phyloP scores from a whole-genome alignment of 1,284 basidiomycete species.

The Apiotrichum gamsii region DNA sequence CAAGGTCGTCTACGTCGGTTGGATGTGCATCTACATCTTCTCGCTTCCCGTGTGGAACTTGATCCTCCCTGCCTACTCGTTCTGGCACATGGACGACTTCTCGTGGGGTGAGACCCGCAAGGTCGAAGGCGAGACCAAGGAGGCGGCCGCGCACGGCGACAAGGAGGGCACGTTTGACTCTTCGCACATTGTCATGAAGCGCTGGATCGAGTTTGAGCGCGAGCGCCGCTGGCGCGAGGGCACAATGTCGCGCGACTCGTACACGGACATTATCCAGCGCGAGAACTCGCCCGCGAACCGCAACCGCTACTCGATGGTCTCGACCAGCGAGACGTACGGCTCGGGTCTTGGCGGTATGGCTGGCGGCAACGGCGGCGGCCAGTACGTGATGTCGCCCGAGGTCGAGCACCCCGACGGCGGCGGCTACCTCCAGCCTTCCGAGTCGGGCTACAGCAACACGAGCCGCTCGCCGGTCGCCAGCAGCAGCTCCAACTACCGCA shows the following conservation, averaged over 20 bases:
- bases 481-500: not conserved
- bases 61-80: conserved; percentile 85
- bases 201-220: conserved; percentile 97
- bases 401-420: conserved; percentile 50
- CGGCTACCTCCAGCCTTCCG: conserved; percentile 28
- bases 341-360: conserved; percentile 38
- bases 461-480: conserved; percentile 1
- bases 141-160: conserved; percentile 65
- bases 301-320: conserved; percentile 67
- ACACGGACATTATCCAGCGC: conserved; percentile 40
- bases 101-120: conserved; percentile 96
- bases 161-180: conserved; percentile 97
- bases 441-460: conserved; percentile 26
- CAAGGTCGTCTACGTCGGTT: conserved; percentile 88
- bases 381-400: conserved; percentile 58
- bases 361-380: conserved; percentile 42
- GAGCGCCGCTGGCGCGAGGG: conserved; percentile 90
- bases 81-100: conserved; percentile 99
- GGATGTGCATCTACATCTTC: conserved; percentile 93
- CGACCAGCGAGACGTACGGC: conserved; percentile 62
- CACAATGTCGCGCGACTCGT: conserved; percentile 71
- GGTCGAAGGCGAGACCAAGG: conserved; percentile 62
- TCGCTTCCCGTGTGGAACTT: conserved; percentile 96
- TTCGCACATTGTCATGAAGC: conserved; percentile 94
- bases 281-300: conserved; percentile 38